Evolutionary conservation across 192 early-diverging fungal species (phyloP), one percentile per base, ranked within the genome.

Genomic region (Tieghemiomyces parasiticus): DNA sequence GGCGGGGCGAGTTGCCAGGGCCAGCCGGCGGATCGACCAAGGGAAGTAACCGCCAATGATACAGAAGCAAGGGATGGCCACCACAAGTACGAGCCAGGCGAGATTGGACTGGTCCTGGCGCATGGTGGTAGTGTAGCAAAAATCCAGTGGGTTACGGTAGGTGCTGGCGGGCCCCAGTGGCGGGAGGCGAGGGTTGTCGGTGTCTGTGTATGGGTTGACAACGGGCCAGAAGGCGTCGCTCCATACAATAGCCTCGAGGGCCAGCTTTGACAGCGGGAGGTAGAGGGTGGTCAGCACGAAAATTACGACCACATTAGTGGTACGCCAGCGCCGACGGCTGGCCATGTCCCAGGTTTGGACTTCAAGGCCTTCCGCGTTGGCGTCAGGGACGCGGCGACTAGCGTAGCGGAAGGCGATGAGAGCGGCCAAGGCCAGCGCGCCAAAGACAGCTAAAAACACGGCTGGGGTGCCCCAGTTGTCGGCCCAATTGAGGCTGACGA

Each of bases 91-190:
- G 20, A 74, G 59, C 49, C 58, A 77, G 0, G 70, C 66, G 4
- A 55, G 65, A 50, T 74, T 77, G 42, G 74, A 71, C n/a, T n/a
- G 14, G 29, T 62, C 65, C 3, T 46, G 38, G 56, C 58, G 59
- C 68, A 70, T 73, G 29, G 72, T 74, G 4, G 75, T 74, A 9
- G 70, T 75, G 50, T 77, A 77, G 62, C 75, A 77, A 56, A 77
- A 77, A 28, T 51, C 54, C 16, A 1, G 4, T 0, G 69, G 63
- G 26, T 61, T 62, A 47, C 71, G 68, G 25, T 58, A 50, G 31
- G 46, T 2, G 14, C 55, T 63, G 22, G 61, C 65, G 3, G 51
- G 50, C 0, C 64, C 30, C 48, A 61, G 28, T 4, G 42, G 9
- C 24, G 56, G 51, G 32, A 64, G 74, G 22, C 22, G 25, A 6